Evolutionary conservation across 139 green algal species (phyloP), one percentile per base, ranked within the genome.

Genomic region (Volvox africanus): DNA sequence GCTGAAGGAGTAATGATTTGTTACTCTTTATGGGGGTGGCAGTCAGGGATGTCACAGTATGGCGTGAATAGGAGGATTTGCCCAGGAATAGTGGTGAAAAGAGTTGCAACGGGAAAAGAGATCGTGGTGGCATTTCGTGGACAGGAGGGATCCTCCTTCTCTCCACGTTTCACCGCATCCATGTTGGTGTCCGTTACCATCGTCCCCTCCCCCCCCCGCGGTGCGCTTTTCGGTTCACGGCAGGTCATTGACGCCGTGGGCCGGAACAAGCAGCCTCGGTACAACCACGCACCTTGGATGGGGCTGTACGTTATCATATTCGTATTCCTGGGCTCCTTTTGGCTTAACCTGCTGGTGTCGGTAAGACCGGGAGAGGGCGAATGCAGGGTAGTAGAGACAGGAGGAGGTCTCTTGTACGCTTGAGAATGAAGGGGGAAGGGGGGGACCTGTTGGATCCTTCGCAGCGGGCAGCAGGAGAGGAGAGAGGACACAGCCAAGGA

Each of bases 341-440:
- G 92, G 92, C 21, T 95, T 62, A 96, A 96, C 81, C 86, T 96
- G 76, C 86, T 96, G 20, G 89, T 94, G 21, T 91, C 82, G 55
- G 92, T 92, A 28, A 50, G 85, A 35, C n/a, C 37, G 36, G 35
- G 78, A 24, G 21, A 32, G 37, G 37, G 78, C 67, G 36, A 33
- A 44, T 21, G 30, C 18, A 5, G 76, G 30, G 5, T 2, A 36
- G 32, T 20, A 61, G 76, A 36, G 76, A 20, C 13, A 30, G 32
- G 5, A 36, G 61, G 5, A 61, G 11, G 30, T 82, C 2, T 19
- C 37, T 44, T 12, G 22, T 75, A 75, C 9, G 6, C 11, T 26
- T 75, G 67, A 12, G 67, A 32, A 12, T 9, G 67, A 28, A 24
- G 67, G 67, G 67, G 67, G 67, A 12, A 28, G 22, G 67, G 14